Evolutionary conservation across 805 yeast genomes (phyloP).

Genomic region (Saccharomyces eubayanus): DNA sequence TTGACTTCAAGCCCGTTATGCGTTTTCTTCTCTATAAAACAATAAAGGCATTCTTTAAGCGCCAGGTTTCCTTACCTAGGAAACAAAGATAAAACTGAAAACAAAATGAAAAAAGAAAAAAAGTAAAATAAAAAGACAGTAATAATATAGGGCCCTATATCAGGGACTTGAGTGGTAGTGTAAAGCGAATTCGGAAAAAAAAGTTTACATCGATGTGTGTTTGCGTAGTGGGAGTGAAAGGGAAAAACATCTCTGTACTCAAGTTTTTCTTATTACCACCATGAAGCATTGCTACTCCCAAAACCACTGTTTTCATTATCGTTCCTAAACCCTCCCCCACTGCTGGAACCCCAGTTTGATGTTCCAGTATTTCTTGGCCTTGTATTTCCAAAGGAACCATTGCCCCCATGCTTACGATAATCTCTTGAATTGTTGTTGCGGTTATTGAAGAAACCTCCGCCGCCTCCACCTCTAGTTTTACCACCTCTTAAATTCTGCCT

Average conservation of each 20-base stretch:
- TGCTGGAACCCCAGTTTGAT: slow-evolving; percentile 2
- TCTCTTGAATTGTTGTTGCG: slow-evolving; percentile 37
- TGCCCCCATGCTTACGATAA: slow-evolving; percentile 37
- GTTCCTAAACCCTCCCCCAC: slow-evolving; percentile 24
- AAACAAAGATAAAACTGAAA: background rate
- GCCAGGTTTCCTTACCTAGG: background rate
- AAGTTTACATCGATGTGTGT: background rate
- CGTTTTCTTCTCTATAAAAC: background rate
- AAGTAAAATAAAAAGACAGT: background rate
- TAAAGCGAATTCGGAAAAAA: background rate
- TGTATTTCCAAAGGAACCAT: slow-evolving; percentile 6
- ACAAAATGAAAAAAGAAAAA: background rate
- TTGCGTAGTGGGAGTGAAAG: background rate
- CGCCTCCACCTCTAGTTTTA: slow-evolving; percentile 47
- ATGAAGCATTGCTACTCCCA: slow-evolving; percentile 2
- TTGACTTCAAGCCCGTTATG: background rate
- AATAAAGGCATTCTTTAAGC: background rate
- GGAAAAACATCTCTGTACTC: background rate
- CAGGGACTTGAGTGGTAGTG: background rate
- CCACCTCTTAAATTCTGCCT: slow-evolving; percentile 59
- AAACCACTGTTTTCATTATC: slow-evolving; percentile 26
- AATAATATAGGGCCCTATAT: background rate
- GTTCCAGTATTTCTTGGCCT: background rate
- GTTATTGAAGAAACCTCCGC: slow-evolving; percentile 32
- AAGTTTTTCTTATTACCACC: slow-evolving; percentile 1